These are phyloP conservation scores for Ceratocystiopsis brevicomis DNA, from an alignment of 2,329 filamentous ascomycete genomes.

Conservation along the genomic window DNA sequence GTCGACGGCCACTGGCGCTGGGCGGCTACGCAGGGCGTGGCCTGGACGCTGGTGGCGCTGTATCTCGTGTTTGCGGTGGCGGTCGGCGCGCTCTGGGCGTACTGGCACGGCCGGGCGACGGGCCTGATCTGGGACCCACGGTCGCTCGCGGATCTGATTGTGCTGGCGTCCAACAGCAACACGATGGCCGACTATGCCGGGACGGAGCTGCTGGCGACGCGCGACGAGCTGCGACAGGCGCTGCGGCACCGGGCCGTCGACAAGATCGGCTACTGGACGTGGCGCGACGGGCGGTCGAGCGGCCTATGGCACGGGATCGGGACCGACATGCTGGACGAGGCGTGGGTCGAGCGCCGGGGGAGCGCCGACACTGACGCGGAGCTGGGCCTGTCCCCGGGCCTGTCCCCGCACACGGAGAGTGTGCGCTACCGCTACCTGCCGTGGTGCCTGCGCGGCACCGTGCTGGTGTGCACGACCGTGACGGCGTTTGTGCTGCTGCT, in stretches of 20 bases:
- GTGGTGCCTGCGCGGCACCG: conserved; percentile 52
- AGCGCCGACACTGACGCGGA: not conserved
- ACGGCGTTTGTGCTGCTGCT: conserved; percentile 41
- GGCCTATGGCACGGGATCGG: conserved; percentile 67
- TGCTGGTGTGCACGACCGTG: conserved; percentile 47
- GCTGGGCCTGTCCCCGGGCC: conserved; percentile 6
- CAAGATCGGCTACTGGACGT: conserved; percentile 73
- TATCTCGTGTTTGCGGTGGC: conserved; percentile 50
- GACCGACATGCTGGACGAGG: conserved; percentile 8
- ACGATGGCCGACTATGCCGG: conserved; percentile 52
- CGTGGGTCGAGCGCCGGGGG: conserved; percentile 2
- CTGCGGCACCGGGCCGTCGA: conserved; percentile 40
- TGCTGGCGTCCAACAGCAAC: conserved; percentile 64
- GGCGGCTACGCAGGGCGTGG: conserved; percentile 58
- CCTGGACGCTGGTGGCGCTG: conserved; percentile 58
- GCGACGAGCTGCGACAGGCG: conserved; percentile 32
- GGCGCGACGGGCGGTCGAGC: conserved; percentile 38
- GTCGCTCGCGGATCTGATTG: conserved; percentile 63
- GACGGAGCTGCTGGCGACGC: conserved; percentile 39
- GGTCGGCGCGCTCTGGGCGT: conserved; percentile 37
- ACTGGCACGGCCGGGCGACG: conserved; percentile 46
- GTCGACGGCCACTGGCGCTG: conserved; percentile 48
- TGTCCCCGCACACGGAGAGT: conserved; percentile 27
- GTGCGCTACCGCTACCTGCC: conserved; percentile 52
- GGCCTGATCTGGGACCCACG: conserved; percentile 73